These are phyloP conservation scores for Physaria fendleri DNA, from an alignment of 345 rosid genomes.

Conservation along the genomic window DNA sequence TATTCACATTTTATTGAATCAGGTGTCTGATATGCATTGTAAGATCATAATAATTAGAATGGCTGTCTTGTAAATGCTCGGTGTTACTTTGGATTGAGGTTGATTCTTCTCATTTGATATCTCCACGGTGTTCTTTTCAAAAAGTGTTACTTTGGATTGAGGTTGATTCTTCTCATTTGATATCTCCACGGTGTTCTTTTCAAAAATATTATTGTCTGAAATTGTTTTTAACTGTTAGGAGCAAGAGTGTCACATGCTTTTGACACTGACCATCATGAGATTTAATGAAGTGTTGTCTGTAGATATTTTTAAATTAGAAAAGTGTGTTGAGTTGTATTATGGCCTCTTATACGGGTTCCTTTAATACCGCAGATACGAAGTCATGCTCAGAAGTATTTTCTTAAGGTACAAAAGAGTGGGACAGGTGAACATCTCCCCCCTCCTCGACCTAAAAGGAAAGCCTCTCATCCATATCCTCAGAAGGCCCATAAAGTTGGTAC, in stretches of 20 bases:
- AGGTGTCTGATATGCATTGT: not conserved
- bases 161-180: constrained; percentile 15
- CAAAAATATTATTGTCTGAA: not conserved
- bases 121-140: not conserved
- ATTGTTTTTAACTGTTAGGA: constrained; percentile 2
- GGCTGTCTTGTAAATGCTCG: not conserved
- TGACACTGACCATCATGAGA: not conserved
- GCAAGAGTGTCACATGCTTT: constrained; percentile 13
- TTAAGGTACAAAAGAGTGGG: constrained; percentile 82
- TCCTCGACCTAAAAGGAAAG: constrained; percentile 87
- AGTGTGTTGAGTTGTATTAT: not conserved
- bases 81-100: constrained; percentile 4
- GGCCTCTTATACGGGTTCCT: not conserved
- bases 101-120: constrained; percentile 14
- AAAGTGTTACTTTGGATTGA: not conserved
- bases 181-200: constrained; percentile 1
- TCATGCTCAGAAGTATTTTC: constrained; percentile 91
- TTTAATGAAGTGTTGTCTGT: not conserved
- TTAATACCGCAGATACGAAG: constrained; percentile 56
- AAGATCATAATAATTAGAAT: not conserved
- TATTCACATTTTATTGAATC: not conserved
- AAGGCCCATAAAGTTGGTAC: constrained; percentile 69
- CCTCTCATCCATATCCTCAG: constrained; percentile 94
- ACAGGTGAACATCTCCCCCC: constrained; percentile 85
- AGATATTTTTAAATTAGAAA: constrained; percentile 1